Evolutionary conservation across 75 land plant genomes (phyloP), one percentile per base, ranked within the genome.

Genomic region (Gnetum montanum): DNA sequence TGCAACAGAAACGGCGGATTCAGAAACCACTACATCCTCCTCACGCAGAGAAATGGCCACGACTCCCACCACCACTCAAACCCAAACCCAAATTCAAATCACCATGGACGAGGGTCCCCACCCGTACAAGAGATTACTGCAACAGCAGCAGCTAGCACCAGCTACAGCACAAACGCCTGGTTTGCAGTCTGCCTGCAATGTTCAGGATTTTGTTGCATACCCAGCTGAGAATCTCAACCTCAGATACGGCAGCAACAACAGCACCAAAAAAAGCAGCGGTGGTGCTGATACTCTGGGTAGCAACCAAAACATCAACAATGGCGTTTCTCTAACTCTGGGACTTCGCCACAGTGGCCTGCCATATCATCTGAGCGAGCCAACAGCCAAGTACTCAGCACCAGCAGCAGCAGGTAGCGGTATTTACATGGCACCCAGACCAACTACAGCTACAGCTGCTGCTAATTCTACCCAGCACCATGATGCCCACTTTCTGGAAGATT

Each of bases 301-400:
- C 18, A 4, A 1, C 25, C 55, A 19, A 53, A 25, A 53, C 36
- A 33, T 8, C 74, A 64, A 62, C 34, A 71, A 66, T 62, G 75
- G 70, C 0, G 85, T 85, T 18, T 82, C 88, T 4, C 64, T 84
- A 33, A 84, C 85, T 12, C 67, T 84, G 4, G 88, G 88, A 28
- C 71, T 84, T 15, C 84, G 63, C 5, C 88, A 81, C 51, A 66
- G 79, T 24, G 56, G 54, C 33, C 62, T 79, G 15, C 58, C 76
- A 28, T 41, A 41, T 2, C 13, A 41, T 41, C 43, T 41, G 43
- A 41, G 13, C 43, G 43, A 41, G 5, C 43, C n/a, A n/a, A n/a
- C n/a, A n/a, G n/a, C n/a, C n/a, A n/a, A n/a, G n/a, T n/a, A n/a
- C n/a, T n/a, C n/a, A n/a, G n/a, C n/a, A n/a, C n/a, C n/a, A n/a